Evolutionary conservation across 164 flowering plant species (phyloP), one percentile per base, ranked within the genome.

Genomic region (Sedum album): DNA sequence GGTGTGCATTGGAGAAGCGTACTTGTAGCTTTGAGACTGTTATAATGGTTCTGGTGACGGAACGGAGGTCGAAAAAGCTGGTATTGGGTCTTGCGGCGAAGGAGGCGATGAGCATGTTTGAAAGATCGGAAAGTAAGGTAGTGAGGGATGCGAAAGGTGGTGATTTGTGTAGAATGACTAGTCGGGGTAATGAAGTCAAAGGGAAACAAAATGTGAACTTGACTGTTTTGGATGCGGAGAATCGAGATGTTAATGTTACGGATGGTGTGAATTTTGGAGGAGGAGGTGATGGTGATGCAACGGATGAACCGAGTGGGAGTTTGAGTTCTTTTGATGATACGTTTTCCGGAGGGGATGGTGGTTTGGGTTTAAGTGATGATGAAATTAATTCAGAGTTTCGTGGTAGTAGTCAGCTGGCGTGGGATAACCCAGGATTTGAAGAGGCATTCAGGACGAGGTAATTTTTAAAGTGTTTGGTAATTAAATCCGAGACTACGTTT

Each of bases 251-350:
- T 61, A 55, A 78, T 66, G 65, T 78, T 57, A 67, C 64, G 35
- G 78, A 69, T 17, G 64, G 65, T 31, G 44, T 60, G 14, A 51
- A 60, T 18, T 25, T 57, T 61, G 15, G 55, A 17, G 42, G 57
- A 30, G 71, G 25, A n/a, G 7, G 51, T 14, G 61, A 20, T 61
- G 73, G 61, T 55, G 66, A 36, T 72, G 72, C 33, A 6, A 64
- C 49, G 6, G 62, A 71, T 63, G 78, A 76, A 42, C 61, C 49
- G 13, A 74, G 79, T 63, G 83, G 78, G 68, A 71, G 66, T 65
- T 76, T 78, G 8, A 81, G 81, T 63, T 81, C 83, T 48, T 81
- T 81, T 72, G 67, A 71, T 18, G 76, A 69, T 31, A 71, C 80
- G 10, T 35, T 13, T 21, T 73, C 74, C 28, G 77, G 68, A 18